Evolutionary conservation across 441 rosid species (phyloP).

Genomic region (Gossypium laxum): DNA sequence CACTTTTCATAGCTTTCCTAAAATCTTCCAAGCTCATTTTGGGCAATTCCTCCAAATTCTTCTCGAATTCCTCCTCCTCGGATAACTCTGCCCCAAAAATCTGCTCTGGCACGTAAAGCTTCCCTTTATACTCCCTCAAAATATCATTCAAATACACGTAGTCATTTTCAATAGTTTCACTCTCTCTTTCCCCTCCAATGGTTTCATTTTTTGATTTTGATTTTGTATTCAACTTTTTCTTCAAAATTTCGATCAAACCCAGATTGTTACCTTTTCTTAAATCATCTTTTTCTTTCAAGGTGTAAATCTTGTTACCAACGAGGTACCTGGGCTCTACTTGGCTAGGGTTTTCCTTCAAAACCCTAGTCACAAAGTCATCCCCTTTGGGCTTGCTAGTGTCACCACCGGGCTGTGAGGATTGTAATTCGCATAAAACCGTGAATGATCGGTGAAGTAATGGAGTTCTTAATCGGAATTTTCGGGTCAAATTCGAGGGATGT

Average conservation of each 20-base stretch:
- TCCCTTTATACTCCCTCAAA: slow-evolving; percentile 69
- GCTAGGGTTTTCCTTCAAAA: slow-evolving; percentile 79
- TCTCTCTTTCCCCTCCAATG: slow-evolving; percentile 13
- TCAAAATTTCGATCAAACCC: slow-evolving; percentile 36
- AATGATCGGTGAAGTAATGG: slow-evolving; percentile 39
- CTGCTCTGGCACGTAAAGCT: slow-evolving; percentile 86
- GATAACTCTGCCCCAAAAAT: slow-evolving; percentile 56
- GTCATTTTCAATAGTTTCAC: slow-evolving; percentile 20
- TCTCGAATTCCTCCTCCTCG: slow-evolving; percentile 69
- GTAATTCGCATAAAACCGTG: slow-evolving; percentile 43
- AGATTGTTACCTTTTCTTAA: slow-evolving; percentile 31
- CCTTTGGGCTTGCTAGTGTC: slow-evolving; percentile 22
- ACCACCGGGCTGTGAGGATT: slow-evolving; percentile 31
- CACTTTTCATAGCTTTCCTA: slow-evolving; percentile 48
- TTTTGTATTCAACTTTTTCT: slow-evolving; percentile 36
- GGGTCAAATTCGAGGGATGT: slow-evolving; percentile 18
- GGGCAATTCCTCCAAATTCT: slow-evolving; percentile 52
- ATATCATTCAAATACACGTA: slow-evolving; percentile 68
- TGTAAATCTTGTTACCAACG: slow-evolving; percentile 49
- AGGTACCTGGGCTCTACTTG: slow-evolving; percentile 67
- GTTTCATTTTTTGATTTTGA: slow-evolving; percentile 23
- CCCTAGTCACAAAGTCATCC: slow-evolving; percentile 69
- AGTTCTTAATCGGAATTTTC: slow-evolving; percentile 27
- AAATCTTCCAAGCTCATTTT: slow-evolving; percentile 65
- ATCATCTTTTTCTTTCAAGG: slow-evolving; percentile 48